Conservation (phyloP, 768 basidiomycete species). For the Lentinula sp. region DNA sequence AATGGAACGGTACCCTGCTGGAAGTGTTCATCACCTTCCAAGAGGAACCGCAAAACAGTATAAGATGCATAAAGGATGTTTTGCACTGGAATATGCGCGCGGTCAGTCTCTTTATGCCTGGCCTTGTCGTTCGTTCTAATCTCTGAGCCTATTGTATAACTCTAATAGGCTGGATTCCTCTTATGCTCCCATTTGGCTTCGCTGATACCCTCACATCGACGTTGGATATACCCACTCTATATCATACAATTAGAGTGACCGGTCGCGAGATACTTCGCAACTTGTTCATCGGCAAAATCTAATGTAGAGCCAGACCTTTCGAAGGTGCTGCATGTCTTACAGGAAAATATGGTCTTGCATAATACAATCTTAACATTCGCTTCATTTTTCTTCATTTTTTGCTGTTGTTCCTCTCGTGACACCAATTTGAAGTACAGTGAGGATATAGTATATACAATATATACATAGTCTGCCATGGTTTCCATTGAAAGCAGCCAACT, state of each 20-base stretch:
- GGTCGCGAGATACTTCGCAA: constrained; percentile 82
- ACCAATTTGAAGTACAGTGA: too few species aligned
- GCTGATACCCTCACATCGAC: constrained; percentile 85
- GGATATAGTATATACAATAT: too few species aligned
- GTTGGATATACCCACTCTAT: constrained; percentile 79
- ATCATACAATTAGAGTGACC: constrained; percentile 70
- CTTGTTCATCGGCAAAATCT: constrained; percentile 84
- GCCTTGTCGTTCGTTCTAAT: background rate
- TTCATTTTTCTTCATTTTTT: too few species aligned
- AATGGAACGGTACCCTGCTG: constrained; percentile 81
- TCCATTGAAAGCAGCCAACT: too few species aligned
- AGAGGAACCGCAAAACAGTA: constrained; percentile 92
- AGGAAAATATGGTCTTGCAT: background rate
- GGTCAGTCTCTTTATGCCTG: constrained; percentile 43
- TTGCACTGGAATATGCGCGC: constrained; percentile 90
- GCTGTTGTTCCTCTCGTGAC: too few species aligned
- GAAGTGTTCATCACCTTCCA: constrained; percentile 78
- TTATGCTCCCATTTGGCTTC: constrained; percentile 93
- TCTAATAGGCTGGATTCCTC: constrained; percentile 88
- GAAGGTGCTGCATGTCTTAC: background rate
- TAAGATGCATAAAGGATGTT: constrained; percentile 95
- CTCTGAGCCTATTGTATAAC: background rate
- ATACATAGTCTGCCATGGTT: too few species aligned
- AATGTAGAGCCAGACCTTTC: constrained; percentile 7
- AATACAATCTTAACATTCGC: too few species aligned